Base-by-base conservation (phyloP, 140 eudicot genomes). In the Erigeron philadelphicus region DNA sequence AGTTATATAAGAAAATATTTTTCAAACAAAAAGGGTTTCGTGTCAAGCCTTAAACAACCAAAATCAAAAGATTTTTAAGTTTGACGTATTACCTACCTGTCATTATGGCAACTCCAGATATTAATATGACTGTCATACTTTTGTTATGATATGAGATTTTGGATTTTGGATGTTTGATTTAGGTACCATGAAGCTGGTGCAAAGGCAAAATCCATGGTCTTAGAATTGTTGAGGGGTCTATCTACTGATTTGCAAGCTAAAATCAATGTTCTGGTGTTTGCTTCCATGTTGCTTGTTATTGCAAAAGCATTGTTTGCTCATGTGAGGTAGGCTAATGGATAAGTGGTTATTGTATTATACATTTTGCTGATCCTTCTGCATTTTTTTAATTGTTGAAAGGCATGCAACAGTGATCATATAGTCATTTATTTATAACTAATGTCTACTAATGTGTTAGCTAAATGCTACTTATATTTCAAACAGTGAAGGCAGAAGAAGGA, bases 401-500 rank as follows among this genome's bases (percentile, higher is more conserved):
- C 55, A 7, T 16, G 18, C 21, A 10, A 59, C 54, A 35, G 6
- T 48, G 4, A 31, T 31, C 38, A 31, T 31, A 31, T 31, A 4
- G 38, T 31, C 38, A 1, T 31, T 31, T 31, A 31, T 0, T 31
- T 31, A 31, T 31, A 31, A 31, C 38, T 31, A 31, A 31, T 31
- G 38, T 31, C 38, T 31, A 31, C 13, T 46, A 57, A 17, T 13
- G 61, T 41, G 18, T 61, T 11, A 59, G 62, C 64, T 67, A 9
- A 58, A 68, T 19, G 65, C 49, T 52, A 10, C 38, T 21, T 41
- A 16, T 61, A n/a, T 1, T 68, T 8, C 38, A 43, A 61, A 64
- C 93, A 93, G 98, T 81, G 98, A 93, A 72, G 96, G 98, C 63
- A 86, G 95, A 75, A 78, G 98, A 75, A 81, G 98, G 61, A 87